Conservation (phyloP, 2,329 filamentous ascomycete genomes). For the Aureobasidium leucospermi region DNA sequence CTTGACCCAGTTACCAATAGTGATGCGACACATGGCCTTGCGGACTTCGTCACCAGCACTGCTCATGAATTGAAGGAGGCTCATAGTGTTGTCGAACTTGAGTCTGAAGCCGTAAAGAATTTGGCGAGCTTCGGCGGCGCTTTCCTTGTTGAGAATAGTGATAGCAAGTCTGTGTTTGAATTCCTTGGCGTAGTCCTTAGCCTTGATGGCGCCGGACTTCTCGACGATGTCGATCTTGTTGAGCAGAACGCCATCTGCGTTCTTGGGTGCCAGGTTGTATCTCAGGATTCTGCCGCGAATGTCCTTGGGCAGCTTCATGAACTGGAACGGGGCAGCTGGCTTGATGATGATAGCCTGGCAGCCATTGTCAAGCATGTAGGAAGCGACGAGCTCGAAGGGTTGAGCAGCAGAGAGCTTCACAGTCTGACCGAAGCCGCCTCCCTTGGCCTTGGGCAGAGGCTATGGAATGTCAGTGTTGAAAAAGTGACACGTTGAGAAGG, state of each 20-base stretch:
- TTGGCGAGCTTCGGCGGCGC: conserved; percentile 23
- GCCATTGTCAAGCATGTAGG: conserved; percentile 27
- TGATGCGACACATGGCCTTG: conserved; percentile 21
- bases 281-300: neutral
- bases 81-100: conserved; percentile 26
- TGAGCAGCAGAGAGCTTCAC: conserved; percentile 26
- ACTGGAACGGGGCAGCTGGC: conserved; percentile 27
- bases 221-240: conserved; percentile 27
- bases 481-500: too few relatives aligned
- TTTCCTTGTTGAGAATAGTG: conserved; percentile 28
- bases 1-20: conserved; percentile 25
- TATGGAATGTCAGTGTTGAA: neutral
- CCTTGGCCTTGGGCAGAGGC: conserved; percentile 18
- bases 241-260: conserved; percentile 15
- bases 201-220: conserved; percentile 22
- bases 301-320: conserved; percentile 23
- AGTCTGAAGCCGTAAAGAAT: conserved; percentile 28
- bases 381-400: conserved; percentile 27
- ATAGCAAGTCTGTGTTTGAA: conserved; percentile 27
- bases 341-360: conserved; percentile 30
- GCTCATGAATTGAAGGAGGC: conserved; percentile 28
- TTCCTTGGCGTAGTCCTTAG: conserved; percentile 18
- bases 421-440: conserved; percentile 21
- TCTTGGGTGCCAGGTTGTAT: conserved; percentile 17
- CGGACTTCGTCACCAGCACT: conserved; percentile 19